Evolutionary conservation across 1,284 basidiomycete genomes (phyloP), one percentile per base, ranked within the genome.

Genomic region (Rhodotorula sp.): DNA sequence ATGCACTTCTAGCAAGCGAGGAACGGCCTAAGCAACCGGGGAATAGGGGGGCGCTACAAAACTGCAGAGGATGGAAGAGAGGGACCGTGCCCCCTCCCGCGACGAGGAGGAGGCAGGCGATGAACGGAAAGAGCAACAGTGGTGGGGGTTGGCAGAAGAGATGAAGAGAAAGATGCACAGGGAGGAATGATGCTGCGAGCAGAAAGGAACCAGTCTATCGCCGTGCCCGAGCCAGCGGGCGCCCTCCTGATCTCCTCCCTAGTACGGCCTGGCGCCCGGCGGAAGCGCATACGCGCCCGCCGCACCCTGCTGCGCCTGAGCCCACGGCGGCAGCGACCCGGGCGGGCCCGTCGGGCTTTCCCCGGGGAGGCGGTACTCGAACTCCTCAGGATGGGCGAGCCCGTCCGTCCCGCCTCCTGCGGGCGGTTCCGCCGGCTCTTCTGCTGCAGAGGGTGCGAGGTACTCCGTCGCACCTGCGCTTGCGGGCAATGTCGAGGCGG

Each of bases 341-440:
- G 25, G 54, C 41, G 36, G 34, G n/a, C 59, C 41, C 8, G 59
- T 61, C 39, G 46, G n/a, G 57, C 61, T 44, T 9, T 61, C 39
- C 10, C 29, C 67, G 5, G 55, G 56, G 1, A 69, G 27, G 3
- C 70, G 58, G 64, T 59, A 72, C 19, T 62, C 51, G 36, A 72
- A 72, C 55, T 72, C 66, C 17, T 62, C 70, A 15, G 70, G 70
- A 22, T 65, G 61, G 34, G 70, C 70, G 32, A 72, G 58, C 41
- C 58, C 70, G 29, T 69, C 66, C 21, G 63, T 61, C 29, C 51
- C 58, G 32, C 51, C 58, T 15, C 44, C 57, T 46, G 59, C 59
- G 0, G 60, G 39, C 44, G 64, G 51, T 27, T 37, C 41, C 29
- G 50, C 15, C 36, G 50, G 29, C 32, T n/a, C 27, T 29, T n/a